These are phyloP conservation scores for Clavulina sp. DNA, from an alignment of 768 basidiomycete species.

Conservation along the genomic window DNA sequence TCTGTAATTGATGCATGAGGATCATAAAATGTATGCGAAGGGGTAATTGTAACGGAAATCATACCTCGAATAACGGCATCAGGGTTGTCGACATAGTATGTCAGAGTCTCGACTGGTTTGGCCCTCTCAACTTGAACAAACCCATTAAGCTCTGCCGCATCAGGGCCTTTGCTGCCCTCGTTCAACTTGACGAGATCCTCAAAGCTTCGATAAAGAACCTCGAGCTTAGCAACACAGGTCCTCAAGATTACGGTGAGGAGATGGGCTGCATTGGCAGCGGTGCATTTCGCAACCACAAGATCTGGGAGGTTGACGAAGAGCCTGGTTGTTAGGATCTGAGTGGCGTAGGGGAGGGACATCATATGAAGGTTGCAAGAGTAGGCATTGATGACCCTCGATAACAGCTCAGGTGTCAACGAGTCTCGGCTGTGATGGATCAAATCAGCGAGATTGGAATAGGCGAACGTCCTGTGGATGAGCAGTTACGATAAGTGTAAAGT, in stretches of 20 bases:
- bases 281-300: constrained; percentile 58
- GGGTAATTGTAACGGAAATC: constrained; percentile 13
- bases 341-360: constrained; percentile 53
- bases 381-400: constrained; percentile 60
- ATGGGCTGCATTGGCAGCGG: constrained; percentile 43
- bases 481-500: constrained; percentile 7
- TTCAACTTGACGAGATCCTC: constrained; percentile 31
- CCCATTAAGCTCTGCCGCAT: constrained; percentile 24
- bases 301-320: constrained; percentile 84
- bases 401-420: constrained; percentile 60
- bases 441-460: constrained; percentile 81
- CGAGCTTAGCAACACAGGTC: constrained; percentile 68
- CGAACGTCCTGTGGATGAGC: constrained; percentile 35
- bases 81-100: constrained; percentile 62
- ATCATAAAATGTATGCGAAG: not conserved
- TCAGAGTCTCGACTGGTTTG: constrained; percentile 62
- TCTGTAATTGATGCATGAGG: constrained; percentile 29
- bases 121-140: constrained; percentile 63
- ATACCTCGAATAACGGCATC: constrained; percentile 68
- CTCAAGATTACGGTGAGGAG: constrained; percentile 66
- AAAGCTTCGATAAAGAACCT: constrained; percentile 53
- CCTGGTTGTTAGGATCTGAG: constrained; percentile 84
- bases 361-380: constrained; percentile 86
- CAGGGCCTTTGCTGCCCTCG: constrained; percentile 8
- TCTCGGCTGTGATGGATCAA: constrained; percentile 78